phyloP scores from a whole-genome alignment of 2,329 filamentous ascomycete species.

The Beauveria caledonica region DNA sequence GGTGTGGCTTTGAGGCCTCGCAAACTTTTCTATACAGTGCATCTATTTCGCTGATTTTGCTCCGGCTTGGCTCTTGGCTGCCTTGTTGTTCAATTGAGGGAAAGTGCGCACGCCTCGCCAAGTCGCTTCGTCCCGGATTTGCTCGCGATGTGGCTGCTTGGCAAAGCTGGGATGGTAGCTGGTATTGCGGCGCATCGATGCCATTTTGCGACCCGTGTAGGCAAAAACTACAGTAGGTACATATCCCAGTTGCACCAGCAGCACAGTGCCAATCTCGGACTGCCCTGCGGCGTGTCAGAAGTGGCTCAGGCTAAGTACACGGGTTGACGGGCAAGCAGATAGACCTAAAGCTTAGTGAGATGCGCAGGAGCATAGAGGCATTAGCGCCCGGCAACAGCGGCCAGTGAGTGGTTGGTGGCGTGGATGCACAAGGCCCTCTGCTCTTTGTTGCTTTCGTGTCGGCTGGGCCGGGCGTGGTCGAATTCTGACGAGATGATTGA shows the following conservation, averaged over 20 bases:
- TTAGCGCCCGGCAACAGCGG: neutral
- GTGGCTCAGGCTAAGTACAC: neutral
- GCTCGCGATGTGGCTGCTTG: slow-evolving; percentile 1
- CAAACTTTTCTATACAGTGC: slow-evolving; percentile 9
- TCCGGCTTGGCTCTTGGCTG: neutral
- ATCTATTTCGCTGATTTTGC: neutral
- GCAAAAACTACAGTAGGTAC: too few species aligned
- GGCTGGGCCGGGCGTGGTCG: neutral
- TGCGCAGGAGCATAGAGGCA: neutral
- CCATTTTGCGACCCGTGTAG: neutral
- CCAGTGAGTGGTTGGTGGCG: neutral
- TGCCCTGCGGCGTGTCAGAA: neutral
- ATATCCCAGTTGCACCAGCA: neutral
- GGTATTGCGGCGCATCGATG: neutral
- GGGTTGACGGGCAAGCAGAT: neutral
- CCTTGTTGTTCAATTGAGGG: neutral
- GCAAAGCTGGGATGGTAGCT: neutral
- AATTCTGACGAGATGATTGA: neutral
- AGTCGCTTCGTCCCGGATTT: slow-evolving; percentile 7
- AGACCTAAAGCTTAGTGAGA: slow-evolving; percentile 8
- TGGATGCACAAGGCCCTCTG: neutral
- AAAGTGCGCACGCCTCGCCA: neutral
- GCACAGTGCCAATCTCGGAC: neutral
- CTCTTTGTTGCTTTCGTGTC: neutral
- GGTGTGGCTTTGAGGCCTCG: neutral